Evolutionary conservation across 306 rosid species (phyloP).

Genomic region (Glycine tomentella): DNA sequence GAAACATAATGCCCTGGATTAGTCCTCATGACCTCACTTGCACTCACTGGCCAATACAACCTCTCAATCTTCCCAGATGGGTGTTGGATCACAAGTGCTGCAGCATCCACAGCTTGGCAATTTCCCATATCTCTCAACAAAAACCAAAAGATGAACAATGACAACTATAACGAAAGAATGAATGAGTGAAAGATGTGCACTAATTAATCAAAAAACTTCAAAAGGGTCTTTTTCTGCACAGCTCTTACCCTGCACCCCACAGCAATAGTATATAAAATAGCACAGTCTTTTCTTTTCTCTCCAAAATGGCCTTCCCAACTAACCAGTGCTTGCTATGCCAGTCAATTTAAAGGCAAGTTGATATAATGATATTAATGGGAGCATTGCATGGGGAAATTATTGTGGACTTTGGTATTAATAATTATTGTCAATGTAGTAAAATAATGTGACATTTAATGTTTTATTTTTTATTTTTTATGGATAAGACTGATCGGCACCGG

Average conservation of each 20-base stretch:
- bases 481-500: conserved; percentile 59
- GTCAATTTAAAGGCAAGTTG: conserved; percentile 57
- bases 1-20: conserved; percentile 95
- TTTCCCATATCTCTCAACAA: conserved; percentile 71
- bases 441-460: conserved; percentile 40
- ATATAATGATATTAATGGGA: conserved; percentile 57
- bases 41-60: conserved; percentile 76
- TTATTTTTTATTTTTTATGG: conserved; percentile 9
- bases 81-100: conserved; percentile 94
- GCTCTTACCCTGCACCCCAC: conserved; percentile 41
- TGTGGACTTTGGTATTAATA: conserved; percentile 6
- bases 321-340: conserved; percentile 57
- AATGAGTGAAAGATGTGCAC: conserved; percentile 34
- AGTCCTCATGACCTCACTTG: conserved; percentile 82
- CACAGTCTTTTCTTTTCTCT: conserved; percentile 13
- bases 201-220: conserved; percentile 28
- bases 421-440: conserved; percentile 35
- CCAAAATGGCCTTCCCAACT: conserved; percentile 62
- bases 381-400: conserved; percentile 42
- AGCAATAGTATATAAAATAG: conserved; percentile 5
- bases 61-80: conserved; percentile 89
- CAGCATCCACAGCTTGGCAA: conserved; percentile 96
- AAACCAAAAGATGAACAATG: not conserved
- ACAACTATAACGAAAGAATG: not conserved
- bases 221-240: conserved; percentile 70